phyloP scores from a whole-genome alignment of 2,329 filamentous ascomycete species.

The Thelonectria rubi region DNA sequence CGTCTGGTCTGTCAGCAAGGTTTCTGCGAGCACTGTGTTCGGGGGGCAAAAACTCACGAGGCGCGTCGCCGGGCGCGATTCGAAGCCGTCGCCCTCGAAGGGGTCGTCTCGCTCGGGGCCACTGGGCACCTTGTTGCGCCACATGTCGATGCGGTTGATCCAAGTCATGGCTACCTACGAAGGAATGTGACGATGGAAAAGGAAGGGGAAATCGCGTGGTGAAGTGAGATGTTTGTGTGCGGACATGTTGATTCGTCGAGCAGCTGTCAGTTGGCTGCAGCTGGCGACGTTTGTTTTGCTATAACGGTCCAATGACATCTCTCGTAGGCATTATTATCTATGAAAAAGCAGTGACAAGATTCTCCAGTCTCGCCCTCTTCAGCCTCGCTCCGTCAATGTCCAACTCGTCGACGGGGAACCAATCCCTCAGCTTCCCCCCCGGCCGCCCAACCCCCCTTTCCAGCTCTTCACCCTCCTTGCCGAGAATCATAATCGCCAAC shows the following conservation, averaged over 20 bases:
- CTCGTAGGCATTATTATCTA: not conserved
- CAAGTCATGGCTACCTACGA: constrained; percentile 12
- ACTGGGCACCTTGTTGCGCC: constrained; percentile 49
- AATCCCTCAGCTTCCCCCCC: constrained; percentile 47
- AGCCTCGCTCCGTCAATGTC: constrained; percentile 46
- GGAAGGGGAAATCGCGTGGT: not conserved
- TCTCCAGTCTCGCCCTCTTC: constrained; percentile 48
- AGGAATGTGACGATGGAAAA: not conserved
- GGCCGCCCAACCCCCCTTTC: constrained; percentile 47
- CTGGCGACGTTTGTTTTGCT: not conserved
- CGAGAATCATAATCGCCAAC: constrained; percentile 56
- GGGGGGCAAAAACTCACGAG: constrained; percentile 38
- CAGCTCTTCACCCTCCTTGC: constrained; percentile 46
- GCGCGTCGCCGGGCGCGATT: constrained; percentile 43
- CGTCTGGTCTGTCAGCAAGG: constrained; percentile 27
- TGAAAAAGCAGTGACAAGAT: constrained; percentile 41
- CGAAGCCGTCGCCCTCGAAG: constrained; percentile 48
- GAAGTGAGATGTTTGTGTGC: not conserved
- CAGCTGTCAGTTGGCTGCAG: not conserved
- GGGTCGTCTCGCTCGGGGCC: constrained; percentile 49
- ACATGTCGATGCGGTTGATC: constrained; percentile 43
- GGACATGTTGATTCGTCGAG: not conserved
- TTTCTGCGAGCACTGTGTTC: not conserved
- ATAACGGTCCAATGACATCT: not conserved
- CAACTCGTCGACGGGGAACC: constrained; percentile 53